Evolutionary conservation across 2,329 filamentous ascomycete genomes (phyloP), one percentile per base, ranked within the genome.

Genomic region (Sarocladium oryzae): DNA sequence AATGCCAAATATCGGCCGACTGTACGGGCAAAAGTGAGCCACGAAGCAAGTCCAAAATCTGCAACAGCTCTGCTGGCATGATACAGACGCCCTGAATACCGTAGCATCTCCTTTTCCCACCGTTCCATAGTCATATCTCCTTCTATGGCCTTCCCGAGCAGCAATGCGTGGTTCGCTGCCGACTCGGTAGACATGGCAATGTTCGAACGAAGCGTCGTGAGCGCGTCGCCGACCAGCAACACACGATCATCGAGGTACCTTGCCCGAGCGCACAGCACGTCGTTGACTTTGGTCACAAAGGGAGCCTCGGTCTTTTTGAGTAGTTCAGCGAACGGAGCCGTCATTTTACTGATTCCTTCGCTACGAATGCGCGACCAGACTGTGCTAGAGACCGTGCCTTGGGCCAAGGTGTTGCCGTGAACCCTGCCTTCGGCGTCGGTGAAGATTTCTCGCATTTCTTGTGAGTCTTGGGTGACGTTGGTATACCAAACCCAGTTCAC

Each of bases 251-350:
- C 48, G 18, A 54, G 52, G 32, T 58, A 58, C 1, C 50, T 50
- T 2, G 55, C 57, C 0, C 26, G 48, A 1, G 54, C 52, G 3
- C 58, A 55, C n/a, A 35, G 40, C 35, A 56, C 53, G 2, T 61
- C 57, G 0, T 51, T 55, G n/a, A 61, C 56, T 1, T 53, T 49
- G 20, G 59, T 57, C 3, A 61, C 51, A 36, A 61, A 60, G 0
- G 59, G 58, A 1, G 16, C 23, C 4, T 53, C 5, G 24, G 58
- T 59, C 49, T 57, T 57, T 2, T 5, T 16, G 1, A 58, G 38
- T 2, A 58, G 21, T 30, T 54, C 52, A 5, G 36, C 16, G 23
- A 54, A 49, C 2, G 52, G 49, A 9, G 16, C 41, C 5, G 49
- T n/a, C 40, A 45, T 28, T 18, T 45, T 45, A 10, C 6, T 3